A percentile compares a stretch with the other conserved stretches of the same genome.
Conservation (phyloP, 1,284 basidiomycete species). For the Apiotrichum montevideense region DNA sequence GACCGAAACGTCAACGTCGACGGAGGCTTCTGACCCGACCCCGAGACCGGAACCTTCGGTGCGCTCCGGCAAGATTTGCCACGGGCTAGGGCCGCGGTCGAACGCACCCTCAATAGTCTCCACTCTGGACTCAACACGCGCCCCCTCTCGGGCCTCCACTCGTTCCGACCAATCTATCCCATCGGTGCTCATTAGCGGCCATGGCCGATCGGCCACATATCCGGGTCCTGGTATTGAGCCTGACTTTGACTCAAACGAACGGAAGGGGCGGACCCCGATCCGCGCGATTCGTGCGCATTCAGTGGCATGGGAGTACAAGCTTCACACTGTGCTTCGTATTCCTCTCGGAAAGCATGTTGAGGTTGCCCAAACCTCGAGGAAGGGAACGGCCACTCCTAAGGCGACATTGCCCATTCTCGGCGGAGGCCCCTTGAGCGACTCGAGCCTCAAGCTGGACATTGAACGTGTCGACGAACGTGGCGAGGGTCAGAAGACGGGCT, state of each 20-base stretch:
- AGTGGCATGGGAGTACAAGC: constrained; percentile 37
- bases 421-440: constrained; percentile 34
- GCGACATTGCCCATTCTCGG: constrained; percentile 28
- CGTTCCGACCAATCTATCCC: not conserved
- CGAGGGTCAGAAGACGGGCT: not conserved
- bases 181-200: not conserved
- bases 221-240: not conserved
- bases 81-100: not conserved
- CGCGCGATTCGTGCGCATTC: constrained; percentile 27
- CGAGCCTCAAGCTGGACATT: constrained; percentile 33
- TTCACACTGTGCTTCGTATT: constrained; percentile 35
- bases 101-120: not conserved
- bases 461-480: constrained; percentile 6
- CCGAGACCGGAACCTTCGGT: not conserved
- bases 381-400: not conserved
- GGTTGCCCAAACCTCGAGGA: not conserved
- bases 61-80: not conserved
- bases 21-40: no score
- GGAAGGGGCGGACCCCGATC: constrained; percentile 35
- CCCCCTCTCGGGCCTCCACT: not conserved
- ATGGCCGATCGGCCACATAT: not conserved
- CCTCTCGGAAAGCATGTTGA: constrained; percentile 30
- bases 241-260: constrained; percentile 6
- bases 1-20: not conserved
- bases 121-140: not conserved